A percentile compares a stretch with the other conserved stretches of the same genome.
phyloP scores from a whole-genome alignment of 208 protist species.

The Crithidia sp. region DNA sequence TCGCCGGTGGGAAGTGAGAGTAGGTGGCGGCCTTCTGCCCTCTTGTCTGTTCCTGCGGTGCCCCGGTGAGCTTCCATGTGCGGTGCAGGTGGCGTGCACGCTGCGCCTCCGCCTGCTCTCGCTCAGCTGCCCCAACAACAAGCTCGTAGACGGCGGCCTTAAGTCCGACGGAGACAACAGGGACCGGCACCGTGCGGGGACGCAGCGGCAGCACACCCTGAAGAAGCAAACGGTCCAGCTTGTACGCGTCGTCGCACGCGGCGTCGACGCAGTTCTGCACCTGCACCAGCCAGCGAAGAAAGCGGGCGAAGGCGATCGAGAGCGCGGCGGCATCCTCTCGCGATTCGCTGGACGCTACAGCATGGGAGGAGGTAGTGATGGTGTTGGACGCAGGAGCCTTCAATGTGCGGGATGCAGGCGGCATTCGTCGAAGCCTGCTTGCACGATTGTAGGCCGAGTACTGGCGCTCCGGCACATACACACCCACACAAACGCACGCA shows the following conservation, averaged over 20 bases:
- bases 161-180: constrained; percentile 5
- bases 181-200: constrained; percentile 17
- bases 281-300: constrained; percentile 29
- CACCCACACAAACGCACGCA: neutral
- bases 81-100: constrained; percentile 4
- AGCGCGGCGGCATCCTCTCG: neutral
- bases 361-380: neutral
- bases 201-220: constrained; percentile 28
- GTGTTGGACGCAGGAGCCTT: neutral
- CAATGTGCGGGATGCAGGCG: neutral
- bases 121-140: constrained; percentile 16
- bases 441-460: neutral
- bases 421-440: neutral
- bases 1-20: constrained; percentile 4
- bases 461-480: neutral
- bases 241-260: constrained; percentile 38
- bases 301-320: constrained; percentile 20
- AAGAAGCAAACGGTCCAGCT: constrained; percentile 21
- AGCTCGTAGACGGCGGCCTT: constrained; percentile 24
- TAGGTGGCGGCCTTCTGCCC: constrained; percentile 5
- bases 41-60: neutral
- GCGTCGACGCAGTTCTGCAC: constrained; percentile 22
- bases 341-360: no score
- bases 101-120: neutral
- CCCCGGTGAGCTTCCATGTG: constrained; percentile 12